Evolutionary conservation across 2,329 filamentous ascomycete genomes (phyloP).

Genomic region (Cadophora sp.): DNA sequence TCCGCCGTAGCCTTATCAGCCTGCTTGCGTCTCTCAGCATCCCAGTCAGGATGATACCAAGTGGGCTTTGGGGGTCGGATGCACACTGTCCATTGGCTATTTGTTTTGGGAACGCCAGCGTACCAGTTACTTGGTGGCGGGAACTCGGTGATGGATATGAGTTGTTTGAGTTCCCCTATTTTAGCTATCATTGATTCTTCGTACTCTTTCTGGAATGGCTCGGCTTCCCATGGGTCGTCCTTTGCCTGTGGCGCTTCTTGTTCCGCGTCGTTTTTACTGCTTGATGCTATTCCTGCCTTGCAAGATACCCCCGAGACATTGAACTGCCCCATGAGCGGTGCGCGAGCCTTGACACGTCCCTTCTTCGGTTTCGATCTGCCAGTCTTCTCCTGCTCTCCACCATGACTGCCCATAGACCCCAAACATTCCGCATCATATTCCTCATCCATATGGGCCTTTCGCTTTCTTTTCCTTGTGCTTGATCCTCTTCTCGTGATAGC

Average conservation of each 20-base stretch:
- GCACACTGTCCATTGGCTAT: conserved; percentile 7
- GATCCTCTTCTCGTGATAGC: background rate
- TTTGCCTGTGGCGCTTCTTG: too few relatives aligned
- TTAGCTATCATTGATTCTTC: background rate
- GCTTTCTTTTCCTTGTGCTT: background rate
- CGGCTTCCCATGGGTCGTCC: background rate
- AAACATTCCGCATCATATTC: too few relatives aligned
- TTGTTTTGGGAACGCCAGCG: background rate
- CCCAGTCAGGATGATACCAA: conserved; percentile 11
- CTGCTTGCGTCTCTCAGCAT: background rate
- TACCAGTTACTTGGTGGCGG: background rate
- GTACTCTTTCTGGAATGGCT: background rate
- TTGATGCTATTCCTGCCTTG: background rate
- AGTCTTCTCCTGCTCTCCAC: background rate
- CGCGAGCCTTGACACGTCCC: background rate
- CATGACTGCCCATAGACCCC: background rate
- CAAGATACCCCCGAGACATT: background rate
- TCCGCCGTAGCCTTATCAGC: background rate
- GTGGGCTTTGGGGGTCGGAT: background rate
- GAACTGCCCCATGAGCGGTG: background rate
- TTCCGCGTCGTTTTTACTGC: background rate
- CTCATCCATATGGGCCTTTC: background rate
- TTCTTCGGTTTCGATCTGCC: background rate
- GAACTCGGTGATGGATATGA: background rate
- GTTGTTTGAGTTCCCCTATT: background rate